phyloP scores from a whole-genome alignment of 495 filamentous ascomycete species.

The Penicillium pancosmium region DNA sequence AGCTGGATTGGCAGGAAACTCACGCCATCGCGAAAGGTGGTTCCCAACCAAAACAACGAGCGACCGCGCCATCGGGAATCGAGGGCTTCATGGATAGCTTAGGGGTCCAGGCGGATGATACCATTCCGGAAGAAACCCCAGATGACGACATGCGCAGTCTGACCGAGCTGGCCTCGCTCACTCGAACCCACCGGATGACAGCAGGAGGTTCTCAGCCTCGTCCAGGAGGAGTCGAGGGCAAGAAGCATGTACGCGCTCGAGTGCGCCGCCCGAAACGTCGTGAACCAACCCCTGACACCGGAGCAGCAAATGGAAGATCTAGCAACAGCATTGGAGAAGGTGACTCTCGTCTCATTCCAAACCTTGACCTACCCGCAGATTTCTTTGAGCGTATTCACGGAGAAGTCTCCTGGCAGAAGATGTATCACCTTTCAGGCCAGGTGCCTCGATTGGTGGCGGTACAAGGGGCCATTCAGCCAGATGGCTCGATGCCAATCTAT shows the following conservation, averaged over 20 bases:
- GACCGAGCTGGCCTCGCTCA: constrained; percentile 25
- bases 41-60: constrained; percentile 21
- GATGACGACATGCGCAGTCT: constrained; percentile 28
- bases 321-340: constrained; percentile 62
- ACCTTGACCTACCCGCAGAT: constrained; percentile 59
- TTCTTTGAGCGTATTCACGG: constrained; percentile 71
- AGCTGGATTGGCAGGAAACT: constrained; percentile 51
- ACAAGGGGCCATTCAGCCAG: constrained; percentile 69
- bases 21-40: constrained; percentile 39
- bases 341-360: constrained; percentile 74
- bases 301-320: not conserved
- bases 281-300: constrained; percentile 30
- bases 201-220: constrained; percentile 10
- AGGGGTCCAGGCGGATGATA: constrained; percentile 26
- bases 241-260: constrained; percentile 32
- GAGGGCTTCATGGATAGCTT: constrained; percentile 44
- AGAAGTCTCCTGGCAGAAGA: constrained; percentile 87
- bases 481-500: constrained; percentile 87
- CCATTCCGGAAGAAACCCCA: constrained; percentile 16
- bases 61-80: constrained; percentile 32
- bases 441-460: constrained; percentile 94
- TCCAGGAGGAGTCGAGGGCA: constrained; percentile 8
- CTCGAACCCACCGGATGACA: constrained; percentile 17
- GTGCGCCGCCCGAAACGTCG: constrained; percentile 38
- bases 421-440: constrained; percentile 89